Conservation (phyloP, 768 basidiomycete species). For the Phylloporus scabripes region DNA sequence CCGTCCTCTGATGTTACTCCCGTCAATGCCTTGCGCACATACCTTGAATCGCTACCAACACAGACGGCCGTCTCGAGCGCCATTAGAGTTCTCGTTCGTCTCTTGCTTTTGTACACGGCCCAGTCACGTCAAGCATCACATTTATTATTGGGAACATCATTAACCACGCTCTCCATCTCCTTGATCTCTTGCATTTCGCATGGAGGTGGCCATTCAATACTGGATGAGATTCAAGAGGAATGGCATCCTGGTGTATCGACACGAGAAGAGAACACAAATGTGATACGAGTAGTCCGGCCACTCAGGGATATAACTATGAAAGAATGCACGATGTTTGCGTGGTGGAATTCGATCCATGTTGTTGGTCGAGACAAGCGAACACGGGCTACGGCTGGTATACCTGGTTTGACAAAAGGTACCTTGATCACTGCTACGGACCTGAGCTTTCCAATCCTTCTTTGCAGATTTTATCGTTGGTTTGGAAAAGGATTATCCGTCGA, state of each 20-base stretch:
- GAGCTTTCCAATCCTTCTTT: background rate
- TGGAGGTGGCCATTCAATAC: constrained; percentile 68
- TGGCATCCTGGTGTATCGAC: constrained; percentile 40
- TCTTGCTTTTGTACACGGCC: constrained; percentile 69
- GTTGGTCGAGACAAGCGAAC: constrained; percentile 44
- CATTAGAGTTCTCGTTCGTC: constrained; percentile 53
- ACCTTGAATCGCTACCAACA: constrained; percentile 66
- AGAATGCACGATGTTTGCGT: constrained; percentile 72
- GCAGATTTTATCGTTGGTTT: constrained; percentile 75
- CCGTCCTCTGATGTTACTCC: constrained; percentile 14
- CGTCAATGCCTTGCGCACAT: constrained; percentile 37
- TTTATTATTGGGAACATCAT: constrained; percentile 68
- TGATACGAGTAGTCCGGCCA: constrained; percentile 57
- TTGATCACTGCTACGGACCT: background rate
- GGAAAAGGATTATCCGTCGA: constrained; percentile 81
- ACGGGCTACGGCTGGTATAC: constrained; percentile 54
- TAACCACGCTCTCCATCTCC: constrained; percentile 73
- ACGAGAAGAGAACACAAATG: background rate
- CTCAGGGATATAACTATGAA: constrained; percentile 71
- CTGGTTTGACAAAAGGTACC: constrained; percentile 62
- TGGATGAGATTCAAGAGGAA: constrained; percentile 66
- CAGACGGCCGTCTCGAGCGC: constrained; percentile 61
- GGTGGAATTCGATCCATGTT: constrained; percentile 59
- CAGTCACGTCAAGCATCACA: constrained; percentile 58
- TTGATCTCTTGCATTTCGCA: constrained; percentile 70